Conservation (phyloP, 139 green algal species). For the Volvox reticuliferus region DNA sequence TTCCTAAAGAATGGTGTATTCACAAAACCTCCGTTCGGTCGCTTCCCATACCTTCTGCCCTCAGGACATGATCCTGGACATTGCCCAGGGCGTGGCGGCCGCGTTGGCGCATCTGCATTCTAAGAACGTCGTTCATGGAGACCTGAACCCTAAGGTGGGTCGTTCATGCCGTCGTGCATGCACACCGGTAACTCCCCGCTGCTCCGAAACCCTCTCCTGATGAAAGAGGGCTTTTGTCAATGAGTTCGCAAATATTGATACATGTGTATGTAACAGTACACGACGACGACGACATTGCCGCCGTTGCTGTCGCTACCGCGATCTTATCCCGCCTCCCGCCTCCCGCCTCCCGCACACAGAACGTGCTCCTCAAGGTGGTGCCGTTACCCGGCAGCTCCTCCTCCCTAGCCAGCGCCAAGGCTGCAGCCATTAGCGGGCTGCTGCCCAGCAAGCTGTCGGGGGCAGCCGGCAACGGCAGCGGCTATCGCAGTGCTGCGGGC, state of each 20-base stretch:
- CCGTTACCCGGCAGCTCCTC: background rate
- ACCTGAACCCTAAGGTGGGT: constrained; percentile 45
- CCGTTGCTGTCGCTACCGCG: background rate
- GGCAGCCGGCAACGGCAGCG: background rate
- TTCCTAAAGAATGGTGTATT: too few species aligned
- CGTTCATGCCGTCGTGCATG: too few species aligned
- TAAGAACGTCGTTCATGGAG: constrained; percentile 47
- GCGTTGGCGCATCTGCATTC: constrained; percentile 40
- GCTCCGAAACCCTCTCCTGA: too few species aligned
- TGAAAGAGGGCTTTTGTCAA: too few species aligned
- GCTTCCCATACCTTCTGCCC: background rate
- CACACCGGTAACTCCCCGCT: too few species aligned
- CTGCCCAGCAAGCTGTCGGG: background rate
- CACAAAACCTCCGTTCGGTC: too few species aligned
- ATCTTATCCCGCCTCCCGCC: background rate
- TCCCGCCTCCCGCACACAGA: background rate
- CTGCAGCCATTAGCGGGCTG: background rate
- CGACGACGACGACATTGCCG: too few species aligned
- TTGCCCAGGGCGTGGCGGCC: constrained; percentile 29
- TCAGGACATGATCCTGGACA: constrained; percentile 39
- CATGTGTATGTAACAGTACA: too few species aligned
- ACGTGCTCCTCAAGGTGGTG: constrained; percentile 41
- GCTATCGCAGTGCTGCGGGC: background rate
- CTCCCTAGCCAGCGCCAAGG: background rate
- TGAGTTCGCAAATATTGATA: too few species aligned